phyloP scores from a whole-genome alignment of 73 alveolate species.

The Durusdinium trenchii region DNA sequence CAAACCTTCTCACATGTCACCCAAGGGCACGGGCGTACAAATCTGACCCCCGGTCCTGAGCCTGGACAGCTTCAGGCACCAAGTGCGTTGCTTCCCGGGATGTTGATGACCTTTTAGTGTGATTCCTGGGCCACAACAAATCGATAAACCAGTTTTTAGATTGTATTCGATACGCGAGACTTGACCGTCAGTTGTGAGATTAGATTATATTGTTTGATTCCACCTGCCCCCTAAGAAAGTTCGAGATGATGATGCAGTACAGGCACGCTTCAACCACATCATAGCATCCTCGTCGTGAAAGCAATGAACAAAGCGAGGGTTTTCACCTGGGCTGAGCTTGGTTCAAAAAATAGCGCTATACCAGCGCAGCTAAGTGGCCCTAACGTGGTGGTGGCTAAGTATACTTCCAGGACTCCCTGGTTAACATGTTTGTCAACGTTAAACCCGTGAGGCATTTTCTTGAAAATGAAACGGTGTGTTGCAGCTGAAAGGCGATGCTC shows the following conservation, averaged over 20 bases:
- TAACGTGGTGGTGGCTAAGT: neutral
- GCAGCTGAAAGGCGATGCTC: neutral
- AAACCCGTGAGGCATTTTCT: neutral
- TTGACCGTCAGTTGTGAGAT: too few species aligned
- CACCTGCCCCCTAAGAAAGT: neutral
- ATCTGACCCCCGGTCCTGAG: neutral
- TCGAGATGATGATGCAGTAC: neutral
- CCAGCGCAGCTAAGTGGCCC: neutral
- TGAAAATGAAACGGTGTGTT: neutral
- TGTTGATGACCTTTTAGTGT: neutral
- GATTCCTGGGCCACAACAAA: neutral
- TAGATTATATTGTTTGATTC: neutral
- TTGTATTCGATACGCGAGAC: neutral
- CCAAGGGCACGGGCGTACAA: too few species aligned
- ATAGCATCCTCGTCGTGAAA: conserved; percentile 26
- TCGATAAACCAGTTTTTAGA: neutral
- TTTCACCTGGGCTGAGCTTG: neutral
- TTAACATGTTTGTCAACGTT: neutral
- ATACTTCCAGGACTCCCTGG: neutral
- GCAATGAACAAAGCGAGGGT: neutral
- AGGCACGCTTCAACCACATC: conserved; percentile 26
- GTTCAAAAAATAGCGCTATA: neutral
- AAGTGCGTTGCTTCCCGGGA: neutral
- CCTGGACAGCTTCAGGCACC: neutral
- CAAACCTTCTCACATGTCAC: neutral